Percentiles rank a stretch among this genome's conserved stretches.
These are phyloP conservation scores for Dentiscutata heterogama DNA, from an alignment of 371 early-diverging fungal species.

Conservation along the genomic window DNA sequence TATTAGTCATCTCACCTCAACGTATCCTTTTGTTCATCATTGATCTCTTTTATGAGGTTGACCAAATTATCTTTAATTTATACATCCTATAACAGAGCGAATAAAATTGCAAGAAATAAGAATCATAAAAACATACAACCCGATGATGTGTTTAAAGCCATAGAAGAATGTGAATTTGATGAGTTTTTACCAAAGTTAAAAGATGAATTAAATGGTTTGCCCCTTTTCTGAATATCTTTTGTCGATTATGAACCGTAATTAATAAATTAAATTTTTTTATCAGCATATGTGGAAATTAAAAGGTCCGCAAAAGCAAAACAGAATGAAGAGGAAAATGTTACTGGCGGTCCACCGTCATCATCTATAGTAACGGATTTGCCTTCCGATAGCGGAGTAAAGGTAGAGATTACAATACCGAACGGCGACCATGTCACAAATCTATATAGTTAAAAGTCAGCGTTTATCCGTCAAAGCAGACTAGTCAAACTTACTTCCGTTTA, in stretches of 20 bases:
- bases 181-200: conserved; percentile 27
- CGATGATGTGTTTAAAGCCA: conserved; percentile 5
- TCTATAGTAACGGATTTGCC: not conserved
- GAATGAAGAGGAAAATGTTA: not conserved
- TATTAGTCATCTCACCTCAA: conserved; percentile 2
- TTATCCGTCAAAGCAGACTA: no score
- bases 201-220: conserved; percentile 25
- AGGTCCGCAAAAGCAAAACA: conserved; percentile 19
- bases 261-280: not conserved
- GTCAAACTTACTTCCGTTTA: no score
- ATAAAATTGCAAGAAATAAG: conserved; percentile 4
- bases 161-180: conserved; percentile 17
- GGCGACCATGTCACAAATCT: not conserved
- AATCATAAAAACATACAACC: conserved; percentile 24
- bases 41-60: not conserved
- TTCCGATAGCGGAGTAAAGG: not conserved
- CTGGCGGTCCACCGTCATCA: conserved; percentile 1
- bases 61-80: not conserved
- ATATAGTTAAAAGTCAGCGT: no score
- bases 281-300: not conserved
- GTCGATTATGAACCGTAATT: not conserved
- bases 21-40: conserved; percentile 2
- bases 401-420: conserved; percentile 2
- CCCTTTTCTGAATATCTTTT: not conserved
- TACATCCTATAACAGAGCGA: not conserved